Base-by-base conservation (phyloP, 352 stramenopile species). In the Pythium brassicae region DNA sequence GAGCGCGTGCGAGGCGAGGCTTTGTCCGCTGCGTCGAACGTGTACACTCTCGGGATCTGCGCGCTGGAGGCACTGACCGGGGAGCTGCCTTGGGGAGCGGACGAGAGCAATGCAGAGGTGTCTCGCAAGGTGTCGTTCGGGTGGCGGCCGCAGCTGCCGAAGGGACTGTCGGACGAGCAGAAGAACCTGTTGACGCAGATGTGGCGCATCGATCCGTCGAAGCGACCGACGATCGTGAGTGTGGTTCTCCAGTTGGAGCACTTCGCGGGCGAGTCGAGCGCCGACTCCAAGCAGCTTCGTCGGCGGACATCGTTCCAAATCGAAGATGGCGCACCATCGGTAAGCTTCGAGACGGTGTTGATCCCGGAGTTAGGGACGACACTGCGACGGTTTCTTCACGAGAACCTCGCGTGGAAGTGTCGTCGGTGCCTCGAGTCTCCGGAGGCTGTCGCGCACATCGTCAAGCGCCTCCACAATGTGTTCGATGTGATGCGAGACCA, bases 21-120 rank as follows among this genome's bases (percentile, higher is more conserved):
- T 0, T 23, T 32, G 29, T 20, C 54, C 10, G 19, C 43, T 2
- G 54, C 44, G 10, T 59, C 53, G 14, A 32, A 14, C 14, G 53
- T 60, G n/a, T 60, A 53, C 54, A 26, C 54, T 7, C 54, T 53
- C 14, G 44, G 29, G 19, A 53, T 48, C 4, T 39, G 44, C 15
- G 27, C 32, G 9, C 26, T 62, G 6, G 55, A 62, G 25, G 48
- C 22, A 11, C 11, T 57, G 23, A 61, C 55, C 2, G 46, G 23
- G 4, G 48, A 48, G 14, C 17, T 32, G 11, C 34, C 55, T 8
- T 61, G 46, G 34, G n/a, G 26, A 34, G 8, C 51, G 10, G 23
- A 46, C 4, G 22, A 35, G 32, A 26, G 25, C 8, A 15, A 25
- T 5, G 20, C 9, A 9, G 12, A 11, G 6, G 14, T 40, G 20